phyloP scores from a whole-genome alignment of 75 land plant genomes.

The Chamaecyparis obtusa region DNA sequence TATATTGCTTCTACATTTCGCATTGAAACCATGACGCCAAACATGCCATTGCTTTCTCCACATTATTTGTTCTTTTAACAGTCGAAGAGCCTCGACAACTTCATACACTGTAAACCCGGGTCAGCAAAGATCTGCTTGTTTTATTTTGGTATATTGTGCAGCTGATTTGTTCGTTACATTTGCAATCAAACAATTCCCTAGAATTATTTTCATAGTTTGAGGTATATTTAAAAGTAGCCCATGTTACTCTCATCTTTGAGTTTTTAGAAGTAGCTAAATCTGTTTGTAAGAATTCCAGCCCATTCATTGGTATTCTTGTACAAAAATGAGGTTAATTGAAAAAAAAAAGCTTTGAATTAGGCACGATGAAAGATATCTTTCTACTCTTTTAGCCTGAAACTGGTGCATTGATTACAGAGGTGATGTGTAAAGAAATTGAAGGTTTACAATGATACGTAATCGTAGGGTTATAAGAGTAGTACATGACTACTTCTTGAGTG shows the following conservation, averaged over 20 bases:
- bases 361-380: background rate
- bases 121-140: background rate
- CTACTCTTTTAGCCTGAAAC: background rate
- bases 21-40: too few relatives aligned
- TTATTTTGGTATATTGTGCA: background rate
- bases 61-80: background rate
- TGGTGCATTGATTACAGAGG: background rate
- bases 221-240: background rate
- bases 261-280: background rate
- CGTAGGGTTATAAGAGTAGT: background rate
- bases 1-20: too few relatives aligned
- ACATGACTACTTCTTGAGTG: too few relatives aligned
- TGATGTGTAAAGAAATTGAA: background rate
- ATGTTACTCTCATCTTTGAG: background rate
- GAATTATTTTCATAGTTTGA: background rate
- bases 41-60: too few relatives aligned
- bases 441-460: too few relatives aligned
- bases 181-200: background rate
- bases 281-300: background rate
- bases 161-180: background rate
- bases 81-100: background rate
- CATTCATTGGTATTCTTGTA: background rate
- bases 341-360: background rate
- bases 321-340: background rate
- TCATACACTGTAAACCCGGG: background rate